Percentiles rank a stretch among this genome's conserved stretches.
Evolutionary conservation across 768 basidiomycete species (phyloP).

Genomic region (Baorangia bicolor): DNA sequence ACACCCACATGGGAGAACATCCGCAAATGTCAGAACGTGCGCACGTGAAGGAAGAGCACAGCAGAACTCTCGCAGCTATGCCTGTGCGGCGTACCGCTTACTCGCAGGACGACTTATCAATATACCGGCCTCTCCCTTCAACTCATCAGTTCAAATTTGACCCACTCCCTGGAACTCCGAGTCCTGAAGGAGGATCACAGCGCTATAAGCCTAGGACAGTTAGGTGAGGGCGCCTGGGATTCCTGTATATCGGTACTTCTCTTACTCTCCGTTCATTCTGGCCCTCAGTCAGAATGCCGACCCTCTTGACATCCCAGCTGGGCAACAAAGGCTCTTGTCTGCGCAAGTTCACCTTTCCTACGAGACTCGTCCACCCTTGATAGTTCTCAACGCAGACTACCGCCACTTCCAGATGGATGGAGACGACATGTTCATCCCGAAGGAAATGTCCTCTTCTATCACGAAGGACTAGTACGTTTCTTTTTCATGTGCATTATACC

Average conservation of each 20-base stretch:
- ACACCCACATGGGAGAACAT: not conserved
- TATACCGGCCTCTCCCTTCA: not conserved
- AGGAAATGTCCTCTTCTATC: constrained; percentile 12
- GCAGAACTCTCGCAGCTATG: not conserved
- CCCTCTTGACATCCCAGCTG: constrained; percentile 1
- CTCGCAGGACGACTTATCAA: not conserved
- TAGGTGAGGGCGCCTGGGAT: not conserved
- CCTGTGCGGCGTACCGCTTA: not conserved
- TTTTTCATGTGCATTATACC: not conserved
- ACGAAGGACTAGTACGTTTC: constrained; percentile 8
- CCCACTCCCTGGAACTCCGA: not conserved
- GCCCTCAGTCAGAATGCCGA: not conserved
- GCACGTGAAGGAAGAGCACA: not conserved
- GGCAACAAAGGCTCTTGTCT: constrained; percentile 4
- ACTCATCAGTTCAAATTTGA: not conserved
- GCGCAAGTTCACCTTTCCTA: not conserved
- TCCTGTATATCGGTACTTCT: not conserved
- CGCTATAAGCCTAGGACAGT: constrained; percentile 3
- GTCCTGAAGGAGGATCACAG: constrained; percentile 8
- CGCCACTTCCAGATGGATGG: not conserved
- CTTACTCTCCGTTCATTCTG: not conserved
- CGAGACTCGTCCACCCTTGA: not conserved
- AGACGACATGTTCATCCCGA: constrained; percentile 13
- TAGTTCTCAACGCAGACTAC: not conserved
- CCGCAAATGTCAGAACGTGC: not conserved